Conservation (phyloP, 495 filamentous ascomycete genomes). For the Aspergillus bertholletiae region DNA sequence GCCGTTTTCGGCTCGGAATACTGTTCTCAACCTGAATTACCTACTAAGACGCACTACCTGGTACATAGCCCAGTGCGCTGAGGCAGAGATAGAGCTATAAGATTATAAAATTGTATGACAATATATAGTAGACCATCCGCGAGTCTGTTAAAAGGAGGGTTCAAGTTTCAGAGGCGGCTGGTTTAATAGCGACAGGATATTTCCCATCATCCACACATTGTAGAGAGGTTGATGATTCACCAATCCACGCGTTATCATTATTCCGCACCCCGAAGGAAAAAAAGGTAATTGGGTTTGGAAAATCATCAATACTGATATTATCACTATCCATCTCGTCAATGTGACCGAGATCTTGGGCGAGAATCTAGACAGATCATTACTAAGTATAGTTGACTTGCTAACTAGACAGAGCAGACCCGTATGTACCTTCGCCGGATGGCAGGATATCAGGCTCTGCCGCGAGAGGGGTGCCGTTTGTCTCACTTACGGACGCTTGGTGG, state of each 20-base stretch:
- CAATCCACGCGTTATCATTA: background rate
- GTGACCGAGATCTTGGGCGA: background rate
- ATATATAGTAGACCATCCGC: no score
- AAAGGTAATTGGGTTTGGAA: background rate
- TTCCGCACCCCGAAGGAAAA: background rate
- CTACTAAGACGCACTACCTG: no score
- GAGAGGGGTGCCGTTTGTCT: background rate
- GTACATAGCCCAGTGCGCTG: no score
- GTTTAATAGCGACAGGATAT: background rate
- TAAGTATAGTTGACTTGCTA: background rate
- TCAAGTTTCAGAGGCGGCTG: background rate
- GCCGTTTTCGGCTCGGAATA: no score
- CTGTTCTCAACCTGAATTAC: no score
- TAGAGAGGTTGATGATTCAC: background rate
- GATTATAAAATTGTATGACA: no score
- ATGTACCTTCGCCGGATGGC: background rate
- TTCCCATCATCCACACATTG: background rate
- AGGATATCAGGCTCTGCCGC: background rate
- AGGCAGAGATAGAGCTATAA: no score
- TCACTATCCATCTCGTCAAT: background rate
- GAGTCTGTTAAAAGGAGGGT: no score
- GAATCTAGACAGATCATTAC: background rate
- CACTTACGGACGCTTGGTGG: background rate
- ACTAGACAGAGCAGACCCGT: background rate
- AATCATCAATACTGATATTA: background rate